Percentiles rank a stretch among this genome's conserved stretches.
phyloP scores from a whole-genome alignment of 306 rosid genomes.

The Ammopiptanthus mongolicus region DNA sequence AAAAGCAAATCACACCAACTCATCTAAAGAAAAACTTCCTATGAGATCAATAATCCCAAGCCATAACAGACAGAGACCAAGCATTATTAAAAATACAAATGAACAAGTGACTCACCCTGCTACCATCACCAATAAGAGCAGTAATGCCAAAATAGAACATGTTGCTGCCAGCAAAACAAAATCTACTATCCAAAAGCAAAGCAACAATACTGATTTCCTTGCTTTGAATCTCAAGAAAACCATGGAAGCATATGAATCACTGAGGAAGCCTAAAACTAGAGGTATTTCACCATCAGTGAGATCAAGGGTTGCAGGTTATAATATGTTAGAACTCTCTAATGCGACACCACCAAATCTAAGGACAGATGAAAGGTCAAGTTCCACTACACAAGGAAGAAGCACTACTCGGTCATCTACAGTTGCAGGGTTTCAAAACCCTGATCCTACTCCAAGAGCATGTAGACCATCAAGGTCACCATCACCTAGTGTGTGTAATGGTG shows the following conservation, averaged over 20 bases:
- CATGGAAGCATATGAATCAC: constrained; percentile 20
- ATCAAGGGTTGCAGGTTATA: constrained; percentile 30
- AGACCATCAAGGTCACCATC: constrained; percentile 68
- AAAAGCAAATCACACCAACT: constrained; percentile 22
- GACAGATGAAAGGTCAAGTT: constrained; percentile 45
- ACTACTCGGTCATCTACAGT: constrained; percentile 11
- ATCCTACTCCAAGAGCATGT: constrained; percentile 18
- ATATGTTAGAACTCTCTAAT: constrained; percentile 37
- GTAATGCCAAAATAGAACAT: not conserved
- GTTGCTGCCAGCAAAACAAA: not conserved
- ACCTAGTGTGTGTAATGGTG: constrained; percentile 49
- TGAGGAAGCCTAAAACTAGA: constrained; percentile 34
- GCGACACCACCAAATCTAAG: constrained; percentile 55
- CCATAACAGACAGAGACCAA: constrained; percentile 30
- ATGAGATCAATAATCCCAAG: constrained; percentile 45
- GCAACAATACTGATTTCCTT: constrained; percentile 19
- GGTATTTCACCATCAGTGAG: constrained; percentile 47
- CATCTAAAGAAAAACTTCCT: constrained; percentile 28
- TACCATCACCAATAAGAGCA: not conserved
- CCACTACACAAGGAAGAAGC: constrained; percentile 47
- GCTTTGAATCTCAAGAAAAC: constrained; percentile 34
- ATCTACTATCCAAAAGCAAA: constrained; percentile 22
- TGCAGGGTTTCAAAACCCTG: constrained; percentile 16
- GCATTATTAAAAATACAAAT: constrained; percentile 19
- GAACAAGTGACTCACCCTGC: not conserved